phyloP scores from a whole-genome alignment of 2,329 filamentous ascomycete species.

The Penicillium capsulatum region DNA sequence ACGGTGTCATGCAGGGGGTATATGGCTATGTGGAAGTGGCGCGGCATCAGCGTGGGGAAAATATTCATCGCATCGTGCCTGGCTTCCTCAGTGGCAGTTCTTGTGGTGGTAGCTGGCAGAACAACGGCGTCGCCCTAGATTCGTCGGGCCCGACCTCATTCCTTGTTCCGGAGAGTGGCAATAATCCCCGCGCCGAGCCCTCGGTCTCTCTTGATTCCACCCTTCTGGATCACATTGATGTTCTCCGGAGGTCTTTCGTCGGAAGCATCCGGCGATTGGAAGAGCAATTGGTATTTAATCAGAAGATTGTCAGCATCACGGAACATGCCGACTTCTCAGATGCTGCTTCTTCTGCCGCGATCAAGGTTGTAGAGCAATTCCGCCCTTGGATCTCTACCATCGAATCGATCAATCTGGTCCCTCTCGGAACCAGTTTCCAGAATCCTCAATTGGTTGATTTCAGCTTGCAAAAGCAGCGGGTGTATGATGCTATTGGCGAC shows the following conservation, averaged over 20 bases:
- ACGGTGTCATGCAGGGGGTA: conserved; percentile 88
- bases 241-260: conserved; percentile 79
- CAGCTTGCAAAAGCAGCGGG: conserved; percentile 80
- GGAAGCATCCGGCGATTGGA: conserved; percentile 82
- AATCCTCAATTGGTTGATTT: conserved; percentile 85
- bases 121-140: conserved; percentile 57
- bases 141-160: conserved; percentile 65
- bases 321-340: conserved; percentile 78
- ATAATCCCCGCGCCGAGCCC: conserved; percentile 66
- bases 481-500: conserved; percentile 91
- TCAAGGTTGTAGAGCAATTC: conserved; percentile 80
- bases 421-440: conserved; percentile 71
- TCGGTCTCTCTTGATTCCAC: conserved; percentile 69
- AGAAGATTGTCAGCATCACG: conserved; percentile 75
- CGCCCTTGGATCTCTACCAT: conserved; percentile 84
- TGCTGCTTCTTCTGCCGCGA: conserved; percentile 71
- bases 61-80: conserved; percentile 86
- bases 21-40: conserved; percentile 96
- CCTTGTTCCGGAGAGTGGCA: conserved; percentile 80
- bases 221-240: conserved; percentile 77
- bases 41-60: conserved; percentile 84
- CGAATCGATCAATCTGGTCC: conserved; percentile 84
- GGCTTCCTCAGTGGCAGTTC: conserved; percentile 86
- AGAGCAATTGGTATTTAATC: conserved; percentile 70
- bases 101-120: conserved; percentile 81